These are phyloP conservation scores for Ogataea henricii DNA, from an alignment of 805 yeast genomes.

Conservation along the genomic window DNA sequence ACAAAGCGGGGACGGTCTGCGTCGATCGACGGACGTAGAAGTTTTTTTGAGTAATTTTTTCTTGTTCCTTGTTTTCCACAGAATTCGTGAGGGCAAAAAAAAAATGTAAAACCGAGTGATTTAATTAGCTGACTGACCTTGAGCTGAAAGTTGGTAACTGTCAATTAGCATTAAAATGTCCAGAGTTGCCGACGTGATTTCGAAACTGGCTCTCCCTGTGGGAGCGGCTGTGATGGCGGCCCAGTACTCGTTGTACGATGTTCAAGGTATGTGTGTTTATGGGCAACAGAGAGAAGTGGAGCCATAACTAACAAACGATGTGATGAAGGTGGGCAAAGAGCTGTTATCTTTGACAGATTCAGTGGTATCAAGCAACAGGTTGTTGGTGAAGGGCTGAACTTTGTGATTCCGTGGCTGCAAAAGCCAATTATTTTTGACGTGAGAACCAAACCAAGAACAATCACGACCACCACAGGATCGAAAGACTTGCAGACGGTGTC, in stretches of 20 bases:
- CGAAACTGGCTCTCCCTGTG: slow-evolving; percentile 65
- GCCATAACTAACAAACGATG: no score
- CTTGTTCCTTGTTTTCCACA: background rate
- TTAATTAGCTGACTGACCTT: no score
- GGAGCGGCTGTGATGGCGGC: slow-evolving; percentile 71
- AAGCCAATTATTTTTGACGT: slow-evolving; percentile 89
- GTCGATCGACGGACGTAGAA: background rate
- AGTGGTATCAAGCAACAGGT: slow-evolving; percentile 87
- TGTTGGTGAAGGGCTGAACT: slow-evolving; percentile 96
- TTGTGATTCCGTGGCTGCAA: slow-evolving; percentile 94
- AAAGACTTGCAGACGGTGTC: slow-evolving; percentile 96
- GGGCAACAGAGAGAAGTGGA: no score
- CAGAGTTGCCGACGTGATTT: slow-evolving; percentile 40
- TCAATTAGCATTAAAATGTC: slow-evolving; percentile 36
- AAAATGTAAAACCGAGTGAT: background rate
- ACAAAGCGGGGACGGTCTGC: no score
- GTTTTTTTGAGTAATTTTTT: background rate
- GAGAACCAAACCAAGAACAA: slow-evolving; percentile 91
- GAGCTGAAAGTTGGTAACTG: background rate
- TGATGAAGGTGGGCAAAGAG: slow-evolving; percentile 84
- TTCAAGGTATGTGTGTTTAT: slow-evolving; percentile 50
- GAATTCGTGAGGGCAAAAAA: background rate
- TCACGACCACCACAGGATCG: slow-evolving; percentile 93
- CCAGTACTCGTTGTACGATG: slow-evolving; percentile 88
- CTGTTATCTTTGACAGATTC: slow-evolving; percentile 91